Percentiles rank a stretch among this genome's conserved stretches.
These are phyloP conservation scores for Phytophthora lateralis DNA, from an alignment of 352 stramenopile genomes.

Conservation along the genomic window DNA sequence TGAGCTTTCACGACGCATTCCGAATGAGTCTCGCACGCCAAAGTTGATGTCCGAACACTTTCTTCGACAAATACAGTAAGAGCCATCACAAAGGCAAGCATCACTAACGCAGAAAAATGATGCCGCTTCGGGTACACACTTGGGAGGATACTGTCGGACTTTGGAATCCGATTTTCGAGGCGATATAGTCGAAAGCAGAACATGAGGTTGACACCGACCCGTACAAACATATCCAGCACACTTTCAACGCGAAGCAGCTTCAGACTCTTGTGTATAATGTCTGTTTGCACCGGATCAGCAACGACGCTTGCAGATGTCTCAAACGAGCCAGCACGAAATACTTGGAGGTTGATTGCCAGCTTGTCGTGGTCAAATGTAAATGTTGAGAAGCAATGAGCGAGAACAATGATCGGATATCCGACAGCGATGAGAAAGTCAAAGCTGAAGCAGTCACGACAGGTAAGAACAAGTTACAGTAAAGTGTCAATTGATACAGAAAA, in stretches of 20 bases:
- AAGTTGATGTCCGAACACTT: conserved; percentile 7
- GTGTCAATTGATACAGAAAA: neutral
- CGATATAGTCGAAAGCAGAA: conserved; percentile 6
- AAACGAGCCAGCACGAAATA: conserved; percentile 4
- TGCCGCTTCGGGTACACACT: conserved; percentile 12
- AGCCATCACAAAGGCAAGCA: neutral
- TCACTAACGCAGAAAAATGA: neutral
- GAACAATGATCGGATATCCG: conserved; percentile 5
- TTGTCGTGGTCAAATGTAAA: conserved; percentile 4
- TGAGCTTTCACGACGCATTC: conserved; percentile 15
- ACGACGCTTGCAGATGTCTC: conserved; percentile 19
- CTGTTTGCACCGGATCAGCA: conserved; percentile 24
- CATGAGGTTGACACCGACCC: conserved; percentile 5
- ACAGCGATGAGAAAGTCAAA: conserved; percentile 11
- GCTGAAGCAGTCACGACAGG: neutral
- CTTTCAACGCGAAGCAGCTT: conserved; percentile 34
- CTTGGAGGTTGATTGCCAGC: conserved; percentile 2
- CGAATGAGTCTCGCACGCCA: conserved; percentile 1
- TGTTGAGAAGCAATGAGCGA: conserved; percentile 1
- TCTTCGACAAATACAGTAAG: conserved; percentile 4
- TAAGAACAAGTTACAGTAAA: neutral
- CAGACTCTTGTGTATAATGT: conserved; percentile 23
- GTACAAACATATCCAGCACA: conserved; percentile 18
- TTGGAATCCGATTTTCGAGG: conserved; percentile 1
- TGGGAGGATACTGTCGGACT: neutral